A percentile compares a stretch with the other conserved stretches of the same genome.
Conservation (phyloP, 2,329 filamentous ascomycete genomes). For the Nemania abortiva region DNA sequence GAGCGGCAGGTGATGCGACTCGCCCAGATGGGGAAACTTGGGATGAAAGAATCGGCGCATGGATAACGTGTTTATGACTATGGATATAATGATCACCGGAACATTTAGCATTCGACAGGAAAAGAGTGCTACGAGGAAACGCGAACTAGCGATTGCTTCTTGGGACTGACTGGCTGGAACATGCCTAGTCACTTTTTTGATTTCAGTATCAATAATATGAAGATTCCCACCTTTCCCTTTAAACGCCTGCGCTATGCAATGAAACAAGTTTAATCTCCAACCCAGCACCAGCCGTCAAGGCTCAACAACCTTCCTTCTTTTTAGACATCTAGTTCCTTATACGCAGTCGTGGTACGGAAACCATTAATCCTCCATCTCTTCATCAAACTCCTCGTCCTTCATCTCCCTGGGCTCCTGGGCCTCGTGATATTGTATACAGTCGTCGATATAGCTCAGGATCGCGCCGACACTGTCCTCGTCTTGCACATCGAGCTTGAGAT, state of each 20-base stretch:
- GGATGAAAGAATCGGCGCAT: conserved; percentile 34
- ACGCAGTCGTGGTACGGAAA: neutral
- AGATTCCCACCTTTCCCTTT: conserved; percentile 21
- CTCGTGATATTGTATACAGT: conserved; percentile 58
- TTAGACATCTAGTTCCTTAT: neutral
- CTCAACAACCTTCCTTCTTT: neutral
- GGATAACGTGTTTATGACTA: conserved; percentile 32
- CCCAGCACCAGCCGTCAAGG: neutral
- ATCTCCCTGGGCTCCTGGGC: conserved; percentile 53
- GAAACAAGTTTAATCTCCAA: conserved; percentile 16
- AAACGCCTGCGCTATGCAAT: conserved; percentile 51
- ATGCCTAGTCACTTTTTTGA: conserved; percentile 28
- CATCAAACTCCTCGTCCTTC: conserved; percentile 52
- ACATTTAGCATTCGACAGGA: conserved; percentile 10
- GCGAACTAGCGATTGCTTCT: conserved; percentile 17
- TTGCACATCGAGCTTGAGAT: conserved; percentile 87
- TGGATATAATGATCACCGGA: conserved; percentile 21
- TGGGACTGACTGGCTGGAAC: conserved; percentile 23
- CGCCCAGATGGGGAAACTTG: neutral
- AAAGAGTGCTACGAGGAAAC: conserved; percentile 16
- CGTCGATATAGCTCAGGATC: conserved; percentile 68
- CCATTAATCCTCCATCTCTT: conserved; percentile 41
- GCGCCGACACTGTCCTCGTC: conserved; percentile 90
- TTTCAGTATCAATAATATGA: conserved; percentile 43
- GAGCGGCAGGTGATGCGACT: conserved; percentile 19